Percentiles rank a stretch among this genome's conserved stretches.
These are phyloP conservation scores for Pelargonium australe DNA, from an alignment of 441 rosid species.

Conservation along the genomic window DNA sequence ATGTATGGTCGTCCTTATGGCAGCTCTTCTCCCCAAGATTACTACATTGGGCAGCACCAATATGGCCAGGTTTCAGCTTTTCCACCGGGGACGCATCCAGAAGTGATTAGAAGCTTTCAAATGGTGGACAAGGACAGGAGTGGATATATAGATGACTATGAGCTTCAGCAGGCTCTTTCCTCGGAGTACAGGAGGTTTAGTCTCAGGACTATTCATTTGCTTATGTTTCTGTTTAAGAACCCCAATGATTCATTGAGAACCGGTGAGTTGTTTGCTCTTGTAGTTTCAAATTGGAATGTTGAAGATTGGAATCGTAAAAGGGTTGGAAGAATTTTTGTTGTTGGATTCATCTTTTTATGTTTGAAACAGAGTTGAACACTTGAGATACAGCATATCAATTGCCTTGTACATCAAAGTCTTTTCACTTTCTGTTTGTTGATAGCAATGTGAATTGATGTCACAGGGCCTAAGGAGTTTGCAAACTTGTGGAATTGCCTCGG, in stretches of 20 bases:
- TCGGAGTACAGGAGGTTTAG: slow-evolving; percentile 45
- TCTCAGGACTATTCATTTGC: slow-evolving; percentile 48
- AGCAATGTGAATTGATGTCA: neutral
- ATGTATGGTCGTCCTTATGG: too few relatives aligned
- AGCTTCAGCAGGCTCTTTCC: slow-evolving; percentile 54
- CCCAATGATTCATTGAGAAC: slow-evolving; percentile 38
- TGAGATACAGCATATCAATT: too few relatives aligned
- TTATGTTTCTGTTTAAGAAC: slow-evolving; percentile 57
- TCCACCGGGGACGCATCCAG: slow-evolving; percentile 47
- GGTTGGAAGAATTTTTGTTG: too few relatives aligned
- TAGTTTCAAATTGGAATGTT: too few relatives aligned
- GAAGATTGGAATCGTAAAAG: too few relatives aligned
- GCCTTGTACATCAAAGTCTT: neutral
- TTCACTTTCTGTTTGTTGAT: neutral
- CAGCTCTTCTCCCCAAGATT: too few relatives aligned
- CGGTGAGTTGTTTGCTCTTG: slow-evolving; percentile 26
- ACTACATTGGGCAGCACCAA: too few relatives aligned
- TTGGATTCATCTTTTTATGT: too few relatives aligned
- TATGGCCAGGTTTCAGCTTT: slow-evolving; percentile 16
- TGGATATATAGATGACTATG: slow-evolving; percentile 61
- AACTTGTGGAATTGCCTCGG: slow-evolving; percentile 62
- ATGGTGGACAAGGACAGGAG: slow-evolving; percentile 56
- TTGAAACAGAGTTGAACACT: too few relatives aligned
- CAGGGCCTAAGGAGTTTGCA: slow-evolving; percentile 55
- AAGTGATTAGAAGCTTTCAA: slow-evolving; percentile 47